A percentile compares a stretch with the other conserved stretches of the same genome.
Conservation (phyloP, 306 rosid genomes). For the Biancaea sappan region DNA sequence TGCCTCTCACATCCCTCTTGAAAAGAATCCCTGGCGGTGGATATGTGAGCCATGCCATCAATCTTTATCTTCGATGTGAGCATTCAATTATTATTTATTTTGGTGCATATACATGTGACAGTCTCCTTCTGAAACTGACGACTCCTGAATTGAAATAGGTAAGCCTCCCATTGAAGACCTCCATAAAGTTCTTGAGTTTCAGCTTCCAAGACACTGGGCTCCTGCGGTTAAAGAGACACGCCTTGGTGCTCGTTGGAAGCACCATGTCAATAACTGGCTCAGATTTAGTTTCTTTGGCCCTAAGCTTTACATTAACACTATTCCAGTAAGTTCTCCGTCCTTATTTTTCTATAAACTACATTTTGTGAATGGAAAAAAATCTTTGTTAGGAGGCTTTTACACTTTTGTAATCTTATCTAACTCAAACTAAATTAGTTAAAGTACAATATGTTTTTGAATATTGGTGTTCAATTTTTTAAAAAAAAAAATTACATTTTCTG, state of each 20-base stretch:
- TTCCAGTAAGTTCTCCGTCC: constrained; percentile 52
- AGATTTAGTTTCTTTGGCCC: constrained; percentile 79
- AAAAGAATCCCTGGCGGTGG: constrained; percentile 76
- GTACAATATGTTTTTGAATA: too few species aligned
- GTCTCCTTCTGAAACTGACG: constrained; percentile 12
- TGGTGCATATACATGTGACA: constrained; percentile 14
- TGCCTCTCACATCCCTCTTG: constrained; percentile 77
- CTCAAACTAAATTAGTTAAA: too few species aligned
- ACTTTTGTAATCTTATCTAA: too few species aligned
- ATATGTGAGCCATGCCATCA: constrained; percentile 84
- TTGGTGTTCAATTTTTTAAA: too few species aligned
- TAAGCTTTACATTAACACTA: constrained; percentile 79
- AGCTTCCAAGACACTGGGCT: constrained; percentile 91
- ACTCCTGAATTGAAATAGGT: constrained; percentile 55
- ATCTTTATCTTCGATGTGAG: constrained; percentile 81
- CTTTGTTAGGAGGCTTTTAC: too few species aligned
- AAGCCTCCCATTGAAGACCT: constrained; percentile 84
- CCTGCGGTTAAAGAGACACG: constrained; percentile 80
- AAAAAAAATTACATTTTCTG: too few species aligned
- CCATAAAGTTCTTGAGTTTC: constrained; percentile 87
- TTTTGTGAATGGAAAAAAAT: too few species aligned
- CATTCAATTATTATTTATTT: constrained; percentile 16
- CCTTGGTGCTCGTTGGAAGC: constrained; percentile 79
- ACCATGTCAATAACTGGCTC: constrained; percentile 63
- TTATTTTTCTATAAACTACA: too few species aligned